Evolutionary conservation across 352 stramenopile genomes (phyloP).

Genomic region (Globisporangium perplexum): DNA sequence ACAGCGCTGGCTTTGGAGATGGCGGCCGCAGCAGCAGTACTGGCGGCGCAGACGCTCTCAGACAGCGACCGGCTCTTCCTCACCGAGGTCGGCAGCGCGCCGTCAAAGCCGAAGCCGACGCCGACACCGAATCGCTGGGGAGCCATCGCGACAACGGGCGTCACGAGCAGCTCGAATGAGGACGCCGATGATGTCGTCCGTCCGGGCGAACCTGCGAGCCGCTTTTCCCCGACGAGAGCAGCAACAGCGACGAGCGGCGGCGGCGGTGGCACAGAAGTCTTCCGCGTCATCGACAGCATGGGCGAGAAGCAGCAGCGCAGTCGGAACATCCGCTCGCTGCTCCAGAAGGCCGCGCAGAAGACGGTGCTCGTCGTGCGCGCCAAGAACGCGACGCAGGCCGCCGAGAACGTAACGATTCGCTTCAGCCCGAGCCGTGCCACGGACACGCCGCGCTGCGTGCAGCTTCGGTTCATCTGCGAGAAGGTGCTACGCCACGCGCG

Average conservation of each 20-base stretch:
- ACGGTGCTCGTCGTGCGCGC: conserved; percentile 68
- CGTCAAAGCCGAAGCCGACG: background rate
- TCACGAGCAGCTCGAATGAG: conserved; percentile 4
- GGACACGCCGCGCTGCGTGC: conserved; percentile 44
- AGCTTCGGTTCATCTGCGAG: conserved; percentile 34
- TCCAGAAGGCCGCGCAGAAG: conserved; percentile 64
- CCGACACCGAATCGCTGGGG: background rate
- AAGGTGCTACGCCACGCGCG: conserved; percentile 44
- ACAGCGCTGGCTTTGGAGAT: too few species aligned
- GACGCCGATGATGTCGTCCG: background rate
- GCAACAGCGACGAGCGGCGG: conserved; percentile 1
- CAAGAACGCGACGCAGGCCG: conserved; percentile 63
- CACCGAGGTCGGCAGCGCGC: conserved; percentile 18
- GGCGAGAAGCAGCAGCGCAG: conserved; percentile 40
- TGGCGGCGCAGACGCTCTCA: background rate
- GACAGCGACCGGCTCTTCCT: conserved; percentile 23
- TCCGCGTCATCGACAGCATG: conserved; percentile 44
- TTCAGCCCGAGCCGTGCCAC: conserved; percentile 41
- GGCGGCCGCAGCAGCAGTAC: background rate
- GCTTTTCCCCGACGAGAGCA: conserved; percentile 2
- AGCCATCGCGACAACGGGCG: background rate
- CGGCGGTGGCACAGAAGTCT: conserved; percentile 31
- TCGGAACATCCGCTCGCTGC: conserved; percentile 51
- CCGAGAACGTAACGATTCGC: conserved; percentile 57
- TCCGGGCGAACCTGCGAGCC: conserved; percentile 5